Evolutionary conservation across 306 rosid species (phyloP), one percentile per base, ranked within the genome.

Genomic region (Prunus salicina): DNA sequence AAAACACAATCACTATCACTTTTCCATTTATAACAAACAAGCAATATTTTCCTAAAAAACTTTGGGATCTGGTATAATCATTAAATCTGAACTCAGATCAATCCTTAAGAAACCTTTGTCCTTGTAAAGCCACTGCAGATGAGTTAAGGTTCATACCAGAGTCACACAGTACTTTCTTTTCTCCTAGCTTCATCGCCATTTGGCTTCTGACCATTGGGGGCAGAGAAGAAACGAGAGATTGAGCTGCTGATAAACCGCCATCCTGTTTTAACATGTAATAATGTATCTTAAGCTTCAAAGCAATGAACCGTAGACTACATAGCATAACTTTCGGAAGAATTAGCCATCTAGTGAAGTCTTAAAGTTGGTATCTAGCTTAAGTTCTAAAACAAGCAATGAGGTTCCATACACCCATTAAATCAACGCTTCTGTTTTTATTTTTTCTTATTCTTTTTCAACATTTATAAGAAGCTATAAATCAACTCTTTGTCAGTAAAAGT

Each of bases 141-240:
- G 49, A 30, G 73, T 67, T 55, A 73, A 46, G 53, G 76, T 60
- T 57, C 82, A 67, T 87, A 94, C 97, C 95, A 16, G 89, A 88
- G 81, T 84, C 86, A 28, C 65, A 76, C 32, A 78, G 61, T 53
- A 67, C 51, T 47, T 67, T 80, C 56, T 66, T 84, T 74, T 80
- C 88, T 74, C 88, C 89, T 76, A 87, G 87, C 77, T 79, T 77
- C 82, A 73, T 75, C 65, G 85, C 82, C 80, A 94, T 85, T 77
- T 87, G 87, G 86, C 76, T 81, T 87, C 85, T 88, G 76, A 94
- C 51, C 43, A 83, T 66, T 19, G 83, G 88, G 73, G 97, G 93
- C 53, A 95, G 96, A 51, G 80, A 80, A 73, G 93, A 90, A 77
- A 89, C 84, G n/a, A 92, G 86, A 78, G 87, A 67, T 73, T 76